phyloP scores from a whole-genome alignment of 192 early-diverging fungal species.

The Dimargaris cristalligena region DNA sequence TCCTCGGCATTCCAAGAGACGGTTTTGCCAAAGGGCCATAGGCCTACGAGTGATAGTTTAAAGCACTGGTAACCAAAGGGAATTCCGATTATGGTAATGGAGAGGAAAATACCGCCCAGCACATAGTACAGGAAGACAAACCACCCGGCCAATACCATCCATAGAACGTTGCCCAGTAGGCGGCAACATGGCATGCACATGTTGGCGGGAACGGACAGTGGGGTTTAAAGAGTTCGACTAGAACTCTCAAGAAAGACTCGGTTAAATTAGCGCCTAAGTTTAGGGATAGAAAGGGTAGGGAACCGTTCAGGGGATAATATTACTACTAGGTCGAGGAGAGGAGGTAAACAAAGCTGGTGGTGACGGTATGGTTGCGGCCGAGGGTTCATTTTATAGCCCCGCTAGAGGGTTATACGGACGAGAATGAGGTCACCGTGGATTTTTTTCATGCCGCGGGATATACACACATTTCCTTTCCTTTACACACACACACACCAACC shows the following conservation, averaged over 20 bases:
- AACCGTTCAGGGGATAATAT: neutral
- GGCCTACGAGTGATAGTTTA: slow-evolving; percentile 8
- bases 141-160: slow-evolving; percentile 7
- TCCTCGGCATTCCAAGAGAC: slow-evolving; percentile 1
- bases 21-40: slow-evolving; percentile 10
- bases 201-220: neutral
- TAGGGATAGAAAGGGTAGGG: neutral
- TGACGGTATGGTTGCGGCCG: neutral
- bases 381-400: too few species aligned
- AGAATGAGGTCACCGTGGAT: too few species aligned
- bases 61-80: slow-evolving; percentile 9
- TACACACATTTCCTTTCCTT: too few species aligned
- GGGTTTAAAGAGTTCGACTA: neutral
- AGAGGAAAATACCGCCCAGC: neutral
- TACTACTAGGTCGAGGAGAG: neutral
- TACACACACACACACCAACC: too few species aligned
- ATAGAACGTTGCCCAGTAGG: slow-evolving; percentile 5
- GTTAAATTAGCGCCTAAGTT: neutral
- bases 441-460: too few species aligned
- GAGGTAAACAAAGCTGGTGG: neutral
- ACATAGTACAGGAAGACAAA: slow-evolving; percentile 5
- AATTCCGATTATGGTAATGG: slow-evolving; percentile 10
- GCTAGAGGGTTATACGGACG: too few species aligned
- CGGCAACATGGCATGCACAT: slow-evolving; percentile 1
- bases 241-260: neutral